Evolutionary conservation across 768 basidiomycete genomes (phyloP).

Genomic region (Psilocybe subaeruginosa): DNA sequence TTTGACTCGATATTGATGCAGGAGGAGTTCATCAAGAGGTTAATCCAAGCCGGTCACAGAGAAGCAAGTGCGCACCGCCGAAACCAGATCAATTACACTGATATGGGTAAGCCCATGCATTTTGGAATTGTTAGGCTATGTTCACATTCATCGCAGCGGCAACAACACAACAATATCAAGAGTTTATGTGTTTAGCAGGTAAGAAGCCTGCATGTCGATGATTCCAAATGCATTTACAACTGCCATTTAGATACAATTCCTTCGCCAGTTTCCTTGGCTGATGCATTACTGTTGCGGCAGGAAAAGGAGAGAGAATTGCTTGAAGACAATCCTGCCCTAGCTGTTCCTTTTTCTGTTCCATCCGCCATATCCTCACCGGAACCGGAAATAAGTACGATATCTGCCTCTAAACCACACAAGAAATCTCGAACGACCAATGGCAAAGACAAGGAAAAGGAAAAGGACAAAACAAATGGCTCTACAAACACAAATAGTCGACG

Average conservation of each 20-base stretch:
- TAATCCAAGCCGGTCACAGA: slow-evolving; percentile 69
- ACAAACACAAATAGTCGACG: slow-evolving; percentile 22
- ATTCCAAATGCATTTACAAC: neutral
- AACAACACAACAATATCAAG: slow-evolving; percentile 62
- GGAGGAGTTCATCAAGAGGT: slow-evolving; percentile 86
- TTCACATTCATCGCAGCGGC: slow-evolving; percentile 42
- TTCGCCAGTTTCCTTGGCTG: slow-evolving; percentile 55
- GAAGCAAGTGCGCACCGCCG: slow-evolving; percentile 64
- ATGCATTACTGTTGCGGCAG: slow-evolving; percentile 54
- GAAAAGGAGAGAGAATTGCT: slow-evolving; percentile 37
- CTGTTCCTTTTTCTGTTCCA: slow-evolving; percentile 27
- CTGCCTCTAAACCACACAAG: slow-evolving; percentile 17
- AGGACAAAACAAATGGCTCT: slow-evolving; percentile 28
- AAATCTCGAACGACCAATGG: slow-evolving; percentile 41
- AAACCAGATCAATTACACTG: slow-evolving; percentile 64
- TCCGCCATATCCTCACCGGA: slow-evolving; percentile 25
- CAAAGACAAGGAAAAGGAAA: slow-evolving; percentile 24
- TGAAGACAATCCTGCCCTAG: slow-evolving; percentile 62
- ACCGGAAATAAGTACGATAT: slow-evolving; percentile 22
- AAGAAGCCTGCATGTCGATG: slow-evolving; percentile 5
- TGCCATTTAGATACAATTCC: slow-evolving; percentile 64
- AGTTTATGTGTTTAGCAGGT: slow-evolving; percentile 78
- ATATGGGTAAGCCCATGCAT: slow-evolving; percentile 62
- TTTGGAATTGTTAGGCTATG: neutral
- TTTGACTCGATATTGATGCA: slow-evolving; percentile 31